A percentile compares a stretch with the other conserved stretches of the same genome.
These are phyloP conservation scores for Knoxdaviesia capensis DNA, from an alignment of 2,329 filamentous ascomycete genomes.

Conservation along the genomic window DNA sequence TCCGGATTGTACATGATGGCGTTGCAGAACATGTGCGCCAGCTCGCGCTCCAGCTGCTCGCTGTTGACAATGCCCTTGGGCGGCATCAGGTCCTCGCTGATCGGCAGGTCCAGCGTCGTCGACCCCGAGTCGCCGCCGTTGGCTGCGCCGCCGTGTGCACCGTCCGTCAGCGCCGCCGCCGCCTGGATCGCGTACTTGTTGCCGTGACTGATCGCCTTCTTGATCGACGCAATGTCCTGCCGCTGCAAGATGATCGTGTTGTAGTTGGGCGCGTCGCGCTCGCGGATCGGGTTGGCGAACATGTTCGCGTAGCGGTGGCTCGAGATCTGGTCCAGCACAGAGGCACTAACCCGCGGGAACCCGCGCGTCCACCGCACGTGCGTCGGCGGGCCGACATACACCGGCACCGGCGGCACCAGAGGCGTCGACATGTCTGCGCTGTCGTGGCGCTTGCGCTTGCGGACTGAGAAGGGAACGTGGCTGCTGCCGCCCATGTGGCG, in stretches of 20 bases:
- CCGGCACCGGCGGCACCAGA: conserved; percentile 18
- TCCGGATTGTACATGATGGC: conserved; percentile 97
- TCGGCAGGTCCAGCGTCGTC: conserved; percentile 41
- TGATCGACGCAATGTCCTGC: conserved; percentile 61
- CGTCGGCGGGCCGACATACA: conserved; percentile 25
- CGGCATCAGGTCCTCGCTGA: conserved; percentile 59
- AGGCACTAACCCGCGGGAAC: conserved; percentile 51
- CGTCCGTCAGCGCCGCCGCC: conserved; percentile 37
- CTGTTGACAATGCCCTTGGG: conserved; percentile 87
- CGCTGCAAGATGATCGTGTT: conserved; percentile 52
- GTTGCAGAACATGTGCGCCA: conserved; percentile 94
- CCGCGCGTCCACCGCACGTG: conserved; percentile 59
- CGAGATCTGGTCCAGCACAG: conserved; percentile 56
- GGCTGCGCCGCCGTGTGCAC: conserved; percentile 4
- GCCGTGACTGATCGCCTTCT: conserved; percentile 54
- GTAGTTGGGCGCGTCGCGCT: conserved; percentile 59
- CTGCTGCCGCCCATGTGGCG: conserved; percentile 14
- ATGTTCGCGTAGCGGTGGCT: conserved; percentile 63
- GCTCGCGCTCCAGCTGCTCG: conserved; percentile 75
- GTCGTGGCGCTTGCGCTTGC: conserved; percentile 38
- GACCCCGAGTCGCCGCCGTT: conserved; percentile 32
- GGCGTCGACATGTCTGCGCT: conserved; percentile 19
- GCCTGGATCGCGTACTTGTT: conserved; percentile 41
- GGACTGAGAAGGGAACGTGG: conserved; percentile 17
- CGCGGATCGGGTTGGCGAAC: conserved; percentile 56